Evolutionary conservation across 441 rosid species (phyloP), one percentile per base, ranked within the genome.

Genomic region (Croton laevigatus): DNA sequence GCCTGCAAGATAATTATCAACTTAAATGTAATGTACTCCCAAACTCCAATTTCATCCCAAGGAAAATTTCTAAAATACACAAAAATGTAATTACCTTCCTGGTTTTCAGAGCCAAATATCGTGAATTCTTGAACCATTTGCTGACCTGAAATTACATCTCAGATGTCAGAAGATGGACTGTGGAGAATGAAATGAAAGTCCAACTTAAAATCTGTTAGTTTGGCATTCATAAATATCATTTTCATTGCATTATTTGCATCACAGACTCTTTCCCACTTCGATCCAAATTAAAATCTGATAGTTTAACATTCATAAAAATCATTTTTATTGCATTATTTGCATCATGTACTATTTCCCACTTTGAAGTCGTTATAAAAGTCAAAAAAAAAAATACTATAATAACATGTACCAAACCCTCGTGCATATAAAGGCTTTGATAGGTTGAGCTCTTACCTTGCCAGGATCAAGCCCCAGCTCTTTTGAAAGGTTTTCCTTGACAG

Each of bases 111-210:
- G 99, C 95, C 78, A 85, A 68, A 78, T 93, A 95, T 32, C 99
- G 87, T n/a, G 98, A 82, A 81, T 95, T 95, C 88, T 93, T 93
- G 83, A 95, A 95, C 98, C 99, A 95, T 83, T 93, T 93, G 84
- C 86, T 89, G 62, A 95, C 97, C 99, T 95, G 96, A 83, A 79
- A 67, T 71, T 67, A 63, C 70, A 69, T 72, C 45, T 76, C 40
- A 40, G 42, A 27, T 32, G 55, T 70, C 11, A 78, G 78, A 75
- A 74, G 19, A 65, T 13, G 62, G 62, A 66, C 60, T 23, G 51
- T 19, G 48, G n/a, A 70, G 8, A 40, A 40, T 40, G 10, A 8
- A 48, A 46, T 45, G 49, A 12, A 69, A 36, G 57, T 59, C 40
- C 58, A 17, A 34, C 2, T 3, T 37, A 6, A 65, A 13, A 65